phyloP scores from a whole-genome alignment of 768 basidiomycete species.

The Panaeolus cyanescens region DNA sequence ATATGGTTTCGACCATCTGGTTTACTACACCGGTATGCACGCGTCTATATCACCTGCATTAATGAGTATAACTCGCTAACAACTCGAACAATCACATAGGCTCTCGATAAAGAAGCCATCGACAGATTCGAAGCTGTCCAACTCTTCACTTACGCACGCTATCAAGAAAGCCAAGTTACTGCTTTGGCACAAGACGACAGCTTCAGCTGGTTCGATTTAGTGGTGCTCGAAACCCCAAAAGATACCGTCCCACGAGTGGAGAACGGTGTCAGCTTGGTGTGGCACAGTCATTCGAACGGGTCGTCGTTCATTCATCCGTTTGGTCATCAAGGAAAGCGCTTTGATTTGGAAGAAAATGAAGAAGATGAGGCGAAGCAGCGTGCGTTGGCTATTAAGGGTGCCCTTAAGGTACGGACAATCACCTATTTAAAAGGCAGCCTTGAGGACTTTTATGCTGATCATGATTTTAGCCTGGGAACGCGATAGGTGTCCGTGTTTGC shows the following conservation, averaged over 20 bases:
- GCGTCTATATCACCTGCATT: no score
- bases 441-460: not conserved
- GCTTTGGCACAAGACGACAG: not conserved
- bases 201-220: constrained; percentile 12
- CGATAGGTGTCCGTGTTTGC: constrained; percentile 7
- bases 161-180: not conserved
- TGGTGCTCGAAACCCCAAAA: constrained; percentile 6
- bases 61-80: no score
- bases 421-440: not conserved
- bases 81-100: not conserved
- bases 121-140: not conserved
- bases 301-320: not conserved
- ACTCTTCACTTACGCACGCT: not conserved
- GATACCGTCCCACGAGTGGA: constrained; percentile 1
- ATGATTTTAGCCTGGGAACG: not conserved
- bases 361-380: not conserved
- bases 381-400: not conserved
- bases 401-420: not conserved
- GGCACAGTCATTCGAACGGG: constrained; percentile 7
- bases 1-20: not conserved
- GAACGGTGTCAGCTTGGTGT: constrained; percentile 11
- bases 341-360: not conserved
- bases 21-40: not conserved
- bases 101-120: not conserved
- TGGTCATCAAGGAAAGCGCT: not conserved